A percentile compares a stretch with the other conserved stretches of the same genome.
Conservation (phyloP, 2,329 filamentous ascomycete genomes). For the Xylariales sp. region DNA sequence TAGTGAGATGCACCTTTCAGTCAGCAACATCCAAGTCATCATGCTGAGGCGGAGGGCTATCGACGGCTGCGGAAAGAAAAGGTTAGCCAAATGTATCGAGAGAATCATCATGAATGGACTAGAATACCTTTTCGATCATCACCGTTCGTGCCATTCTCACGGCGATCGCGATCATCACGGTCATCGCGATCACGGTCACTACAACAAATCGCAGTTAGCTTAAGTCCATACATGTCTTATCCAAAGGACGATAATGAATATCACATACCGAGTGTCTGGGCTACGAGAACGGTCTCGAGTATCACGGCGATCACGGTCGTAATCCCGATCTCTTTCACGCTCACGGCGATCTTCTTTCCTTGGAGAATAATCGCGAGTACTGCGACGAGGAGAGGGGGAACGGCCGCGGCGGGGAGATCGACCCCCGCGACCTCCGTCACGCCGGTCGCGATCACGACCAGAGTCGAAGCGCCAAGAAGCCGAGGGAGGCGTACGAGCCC, state of each 20-base stretch:
- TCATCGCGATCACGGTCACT: conserved; percentile 71
- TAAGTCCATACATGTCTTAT: conserved; percentile 8
- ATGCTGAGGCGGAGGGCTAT: conserved; percentile 84
- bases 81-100: conserved; percentile 37
- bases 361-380: conserved; percentile 83
- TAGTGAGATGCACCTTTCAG: conserved; percentile 54
- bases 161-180: conserved; percentile 77
- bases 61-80: conserved; percentile 61
- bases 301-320: conserved; percentile 64
- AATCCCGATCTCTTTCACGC: conserved; percentile 73
- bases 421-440: conserved; percentile 62
- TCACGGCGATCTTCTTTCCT: conserved; percentile 89
- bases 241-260: neutral
- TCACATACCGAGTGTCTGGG: conserved; percentile 62
- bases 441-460: conserved; percentile 79
- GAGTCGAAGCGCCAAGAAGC: conserved; percentile 99
- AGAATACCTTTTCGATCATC: conserved; percentile 87
- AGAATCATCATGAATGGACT: conserved; percentile 29
- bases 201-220: conserved; percentile 21
- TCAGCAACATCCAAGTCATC: conserved; percentile 98
- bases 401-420: conserved; percentile 76
- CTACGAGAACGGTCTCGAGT: conserved; percentile 76
- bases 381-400: conserved; percentile 81
- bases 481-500: conserved; percentile 97
- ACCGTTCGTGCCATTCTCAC: conserved; percentile 82